These are phyloP conservation scores for Aspergillus tamarii DNA, from an alignment of 2,329 filamentous ascomycete species.

Conservation along the genomic window DNA sequence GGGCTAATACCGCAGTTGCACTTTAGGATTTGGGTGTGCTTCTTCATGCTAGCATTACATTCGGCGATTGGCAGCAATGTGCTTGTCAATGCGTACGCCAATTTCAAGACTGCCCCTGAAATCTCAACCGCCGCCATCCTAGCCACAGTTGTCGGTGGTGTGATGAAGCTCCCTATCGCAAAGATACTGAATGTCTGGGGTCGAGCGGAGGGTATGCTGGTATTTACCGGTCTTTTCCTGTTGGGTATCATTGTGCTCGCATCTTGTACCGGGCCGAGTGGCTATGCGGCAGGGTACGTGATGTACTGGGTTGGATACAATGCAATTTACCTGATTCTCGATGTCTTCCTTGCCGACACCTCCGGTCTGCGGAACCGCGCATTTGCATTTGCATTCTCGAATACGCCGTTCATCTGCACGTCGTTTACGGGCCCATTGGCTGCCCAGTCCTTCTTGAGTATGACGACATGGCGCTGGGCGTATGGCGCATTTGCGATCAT, in stretches of 20 bases:
- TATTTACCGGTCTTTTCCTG: constrained; percentile 54
- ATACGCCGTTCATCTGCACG: constrained; percentile 65
- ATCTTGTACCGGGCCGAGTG: constrained; percentile 61
- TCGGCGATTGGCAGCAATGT: constrained; percentile 47
- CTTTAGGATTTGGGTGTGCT: constrained; percentile 51
- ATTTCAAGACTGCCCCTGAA: constrained; percentile 55
- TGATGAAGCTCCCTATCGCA: constrained; percentile 63
- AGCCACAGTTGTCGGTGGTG: constrained; percentile 59
- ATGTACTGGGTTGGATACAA: constrained; percentile 64
- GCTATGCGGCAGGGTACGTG: constrained; percentile 66
- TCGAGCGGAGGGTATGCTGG: constrained; percentile 59
- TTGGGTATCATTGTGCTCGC: constrained; percentile 65
- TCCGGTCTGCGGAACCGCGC: constrained; percentile 63
- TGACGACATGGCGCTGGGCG: constrained; percentile 64
- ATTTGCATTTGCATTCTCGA: constrained; percentile 62
- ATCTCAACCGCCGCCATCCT: constrained; percentile 58
- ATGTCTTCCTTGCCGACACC: constrained; percentile 67
- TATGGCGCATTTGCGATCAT: constrained; percentile 66
- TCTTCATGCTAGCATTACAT: constrained; percentile 52
- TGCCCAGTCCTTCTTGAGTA: constrained; percentile 53
- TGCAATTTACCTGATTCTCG: constrained; percentile 59
- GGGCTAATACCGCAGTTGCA: constrained; percentile 3
- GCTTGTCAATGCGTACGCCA: constrained; percentile 55
- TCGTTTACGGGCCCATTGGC: constrained; percentile 60
- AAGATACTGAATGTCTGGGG: constrained; percentile 68